Conservation (phyloP, 495 filamentous ascomycete species). For the Penicillium bialowiezense region DNA sequence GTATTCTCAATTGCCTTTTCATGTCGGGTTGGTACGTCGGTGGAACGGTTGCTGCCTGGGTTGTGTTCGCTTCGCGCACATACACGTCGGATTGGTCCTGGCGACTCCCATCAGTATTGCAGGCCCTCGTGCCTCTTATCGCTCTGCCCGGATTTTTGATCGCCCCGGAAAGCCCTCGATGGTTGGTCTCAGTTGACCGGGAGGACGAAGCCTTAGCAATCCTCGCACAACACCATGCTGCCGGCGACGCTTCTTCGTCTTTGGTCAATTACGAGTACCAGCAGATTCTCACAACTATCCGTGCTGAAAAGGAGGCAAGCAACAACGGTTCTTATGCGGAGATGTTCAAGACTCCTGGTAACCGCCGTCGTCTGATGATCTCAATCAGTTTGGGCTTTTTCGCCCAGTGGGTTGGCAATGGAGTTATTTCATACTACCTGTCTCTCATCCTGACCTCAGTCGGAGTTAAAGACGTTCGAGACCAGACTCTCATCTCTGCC, state of each 20-base stretch:
- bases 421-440: constrained; percentile 62
- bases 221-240: constrained; percentile 31
- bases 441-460: constrained; percentile 51
- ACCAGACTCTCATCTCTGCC: constrained; percentile 38
- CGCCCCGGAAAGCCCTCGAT: constrained; percentile 44
- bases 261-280: constrained; percentile 22
- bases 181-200: constrained; percentile 36
- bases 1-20: constrained; percentile 58
- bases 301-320: constrained; percentile 20
- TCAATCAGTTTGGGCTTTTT: constrained; percentile 51
- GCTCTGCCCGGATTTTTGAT: constrained; percentile 38
- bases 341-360: constrained; percentile 64
- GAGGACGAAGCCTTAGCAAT: constrained; percentile 33
- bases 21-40: constrained; percentile 64
- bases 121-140: constrained; percentile 44
- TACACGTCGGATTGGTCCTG: constrained; percentile 43
- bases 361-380: constrained; percentile 58
- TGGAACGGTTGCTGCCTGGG: constrained; percentile 37
- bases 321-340: constrained; percentile 8
- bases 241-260: constrained; percentile 16
- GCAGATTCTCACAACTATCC: constrained; percentile 24
- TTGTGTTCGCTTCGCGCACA: constrained; percentile 24
- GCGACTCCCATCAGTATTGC: constrained; percentile 50
- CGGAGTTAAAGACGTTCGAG: constrained; percentile 45
- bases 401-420: constrained; percentile 37